Percentiles rank a stretch among this genome's conserved stretches.
These are phyloP conservation scores for Phylloboletellus chloephorus DNA, from an alignment of 1,284 basidiomycete genomes.

Conservation along the genomic window DNA sequence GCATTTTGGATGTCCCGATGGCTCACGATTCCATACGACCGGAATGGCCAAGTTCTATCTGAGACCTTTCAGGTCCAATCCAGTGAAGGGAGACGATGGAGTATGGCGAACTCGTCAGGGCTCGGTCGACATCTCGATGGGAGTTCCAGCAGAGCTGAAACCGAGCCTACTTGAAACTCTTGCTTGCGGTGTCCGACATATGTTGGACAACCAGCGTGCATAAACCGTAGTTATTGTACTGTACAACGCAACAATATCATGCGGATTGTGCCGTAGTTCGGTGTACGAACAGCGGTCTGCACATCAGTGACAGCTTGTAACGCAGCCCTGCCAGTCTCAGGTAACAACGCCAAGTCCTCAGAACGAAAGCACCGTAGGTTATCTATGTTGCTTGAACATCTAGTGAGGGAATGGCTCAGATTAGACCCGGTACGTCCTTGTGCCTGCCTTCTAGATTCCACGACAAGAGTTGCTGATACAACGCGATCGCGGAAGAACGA, in stretches of 20 bases:
- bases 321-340: too few relatives aligned
- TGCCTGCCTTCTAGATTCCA: not conserved
- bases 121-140: slow-evolving; percentile 24
- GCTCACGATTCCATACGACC: slow-evolving; percentile 21
- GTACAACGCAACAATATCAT: not conserved
- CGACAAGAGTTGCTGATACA: not conserved
- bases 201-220: slow-evolving; percentile 7
- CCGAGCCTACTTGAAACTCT: slow-evolving; percentile 18
- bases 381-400: slow-evolving; percentile 33
- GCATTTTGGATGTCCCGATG: slow-evolving; percentile 30
- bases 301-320: too few relatives aligned
- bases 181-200: slow-evolving; percentile 10
- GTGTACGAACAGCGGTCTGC: too few relatives aligned
- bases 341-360: too few relatives aligned
- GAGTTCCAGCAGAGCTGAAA: slow-evolving; percentile 16
- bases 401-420: slow-evolving; percentile 53
- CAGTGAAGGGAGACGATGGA: slow-evolving; percentile 16
- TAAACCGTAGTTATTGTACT: not conserved
- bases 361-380: not conserved
- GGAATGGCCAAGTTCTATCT: slow-evolving; percentile 26
- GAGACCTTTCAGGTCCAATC: slow-evolving; percentile 31
- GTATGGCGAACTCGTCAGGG: slow-evolving; percentile 16
- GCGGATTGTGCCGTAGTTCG: not conserved
- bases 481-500: slow-evolving; percentile 40
- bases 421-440: slow-evolving; percentile 43